A percentile compares a stretch with the other conserved stretches of the same genome.
Conservation (phyloP, 2,329 filamentous ascomycete species). For the Fusarium brachygibbosum region DNA sequence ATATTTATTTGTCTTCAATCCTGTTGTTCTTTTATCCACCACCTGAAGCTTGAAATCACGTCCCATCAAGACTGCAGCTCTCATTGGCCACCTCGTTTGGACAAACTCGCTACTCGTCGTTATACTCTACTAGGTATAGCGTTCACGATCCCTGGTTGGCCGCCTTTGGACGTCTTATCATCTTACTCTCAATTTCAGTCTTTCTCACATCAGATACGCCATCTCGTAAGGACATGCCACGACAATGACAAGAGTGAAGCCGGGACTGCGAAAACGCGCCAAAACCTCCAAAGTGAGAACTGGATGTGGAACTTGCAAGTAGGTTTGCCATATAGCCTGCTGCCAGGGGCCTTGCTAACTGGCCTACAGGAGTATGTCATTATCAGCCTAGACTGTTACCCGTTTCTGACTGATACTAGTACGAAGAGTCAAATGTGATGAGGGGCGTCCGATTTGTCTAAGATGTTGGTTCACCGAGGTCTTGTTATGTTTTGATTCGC, state of each 20-base stretch:
- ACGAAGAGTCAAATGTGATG: constrained; percentile 33
- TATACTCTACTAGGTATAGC: background rate
- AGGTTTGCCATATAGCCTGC: background rate
- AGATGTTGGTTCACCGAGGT: background rate
- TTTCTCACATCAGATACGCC: background rate
- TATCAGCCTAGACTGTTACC: too few species aligned
- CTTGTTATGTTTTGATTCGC: background rate
- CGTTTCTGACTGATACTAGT: background rate
- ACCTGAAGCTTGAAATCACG: background rate
- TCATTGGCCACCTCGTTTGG: constrained; percentile 17
- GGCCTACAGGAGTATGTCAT: constrained; percentile 12
- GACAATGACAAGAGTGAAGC: constrained; percentile 30
- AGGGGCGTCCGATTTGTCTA: constrained; percentile 13
- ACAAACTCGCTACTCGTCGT: background rate
- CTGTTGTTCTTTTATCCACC: background rate
- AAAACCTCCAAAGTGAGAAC: constrained; percentile 23
- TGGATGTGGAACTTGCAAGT: constrained; percentile 36
- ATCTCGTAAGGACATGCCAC: constrained; percentile 2
- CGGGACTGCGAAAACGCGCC: constrained; percentile 17
- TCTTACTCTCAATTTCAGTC: background rate
- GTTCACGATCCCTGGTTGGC: too few species aligned
- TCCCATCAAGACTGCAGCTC: accelerated
- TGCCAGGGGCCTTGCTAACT: background rate
- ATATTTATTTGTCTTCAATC: too few species aligned
- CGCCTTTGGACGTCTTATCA: background rate